phyloP scores from a whole-genome alignment of 192 early-diverging fungal species.

The Podila verticillata region DNA sequence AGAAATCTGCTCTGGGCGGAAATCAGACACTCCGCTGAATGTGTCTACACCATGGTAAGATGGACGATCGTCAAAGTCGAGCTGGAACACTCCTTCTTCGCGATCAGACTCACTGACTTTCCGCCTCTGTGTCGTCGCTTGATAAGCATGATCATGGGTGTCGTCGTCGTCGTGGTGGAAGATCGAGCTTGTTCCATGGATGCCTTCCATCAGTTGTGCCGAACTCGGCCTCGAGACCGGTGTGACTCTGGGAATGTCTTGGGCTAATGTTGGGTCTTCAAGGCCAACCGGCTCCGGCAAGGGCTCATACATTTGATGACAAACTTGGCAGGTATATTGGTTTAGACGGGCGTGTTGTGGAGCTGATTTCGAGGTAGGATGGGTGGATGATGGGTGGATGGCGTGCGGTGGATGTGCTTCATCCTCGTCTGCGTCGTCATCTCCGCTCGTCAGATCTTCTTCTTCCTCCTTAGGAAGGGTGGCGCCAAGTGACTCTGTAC shows the following conservation, averaged over 20 bases:
- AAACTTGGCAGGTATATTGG: slow-evolving; percentile 13
- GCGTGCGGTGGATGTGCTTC: background rate
- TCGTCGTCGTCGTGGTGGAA: slow-evolving; percentile 7
- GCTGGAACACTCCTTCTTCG: slow-evolving; percentile 47
- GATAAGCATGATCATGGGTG: background rate
- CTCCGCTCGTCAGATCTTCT: slow-evolving; percentile 45
- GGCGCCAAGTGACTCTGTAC: background rate
- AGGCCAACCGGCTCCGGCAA: background rate
- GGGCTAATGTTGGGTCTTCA: slow-evolving; percentile 3
- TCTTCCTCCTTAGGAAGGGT: slow-evolving; percentile 10
- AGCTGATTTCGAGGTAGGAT: too few species aligned
- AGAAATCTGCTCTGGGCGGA: background rate
- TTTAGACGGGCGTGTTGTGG: too few species aligned
- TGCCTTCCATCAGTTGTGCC: slow-evolving; percentile 1
- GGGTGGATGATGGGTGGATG: background rate
- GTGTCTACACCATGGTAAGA: background rate
- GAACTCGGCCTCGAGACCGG: background rate
- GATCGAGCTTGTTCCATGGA: background rate
- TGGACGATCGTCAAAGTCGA: slow-evolving; percentile 37
- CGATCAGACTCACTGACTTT: slow-evolving; percentile 26
- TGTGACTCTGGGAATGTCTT: background rate
- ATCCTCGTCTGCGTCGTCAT: slow-evolving; percentile 12
- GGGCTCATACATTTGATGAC: slow-evolving; percentile 6
- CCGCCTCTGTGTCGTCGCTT: background rate
- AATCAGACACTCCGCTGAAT: background rate